A percentile compares a stretch with the other conserved stretches of the same genome.
These are phyloP conservation scores for Umbelopsis vinacea DNA, from an alignment of 192 early-diverging fungal genomes.

Conservation along the genomic window DNA sequence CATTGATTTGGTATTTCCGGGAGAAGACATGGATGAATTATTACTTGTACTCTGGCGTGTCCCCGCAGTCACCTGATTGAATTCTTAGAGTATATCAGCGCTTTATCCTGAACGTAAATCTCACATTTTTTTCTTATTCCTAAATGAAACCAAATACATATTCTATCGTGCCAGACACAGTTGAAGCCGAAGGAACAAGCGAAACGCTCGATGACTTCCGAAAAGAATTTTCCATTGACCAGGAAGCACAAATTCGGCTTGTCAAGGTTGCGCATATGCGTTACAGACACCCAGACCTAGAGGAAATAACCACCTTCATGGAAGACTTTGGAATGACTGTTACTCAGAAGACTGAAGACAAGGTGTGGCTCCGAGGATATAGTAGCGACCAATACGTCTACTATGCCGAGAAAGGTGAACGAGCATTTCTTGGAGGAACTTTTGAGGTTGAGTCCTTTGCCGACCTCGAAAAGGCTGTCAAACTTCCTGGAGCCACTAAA, in stretches of 20 bases:
- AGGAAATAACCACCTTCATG: constrained; percentile 16
- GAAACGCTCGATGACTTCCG: neutral
- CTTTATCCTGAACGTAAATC: too few relatives aligned
- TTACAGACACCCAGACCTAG: constrained; percentile 16
- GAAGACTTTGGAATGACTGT: constrained; percentile 14
- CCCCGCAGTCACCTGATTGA: too few relatives aligned
- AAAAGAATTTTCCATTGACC: constrained; percentile 16
- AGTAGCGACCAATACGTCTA: constrained; percentile 20
- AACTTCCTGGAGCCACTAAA: neutral
- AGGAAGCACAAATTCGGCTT: constrained; percentile 10
- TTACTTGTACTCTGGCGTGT: too few relatives aligned
- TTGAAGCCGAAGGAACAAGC: neutral
- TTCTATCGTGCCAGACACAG: constrained; percentile 2
- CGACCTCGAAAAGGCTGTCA: neutral
- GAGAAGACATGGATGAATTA: too few relatives aligned
- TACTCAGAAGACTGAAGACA: constrained; percentile 15
- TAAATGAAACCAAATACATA: neutral
- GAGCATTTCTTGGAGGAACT: constrained; percentile 1
- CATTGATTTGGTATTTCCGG: too few relatives aligned
- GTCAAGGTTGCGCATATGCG: constrained; percentile 22
- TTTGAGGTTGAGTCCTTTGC: constrained; percentile 12
- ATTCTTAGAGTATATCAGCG: too few relatives aligned
- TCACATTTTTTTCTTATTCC: neutral
- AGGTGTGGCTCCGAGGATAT: constrained; percentile 17
- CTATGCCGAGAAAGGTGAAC: constrained; percentile 4